These are phyloP conservation scores for Corylus avellana DNA, from an alignment of 306 rosid species.

Conservation along the genomic window DNA sequence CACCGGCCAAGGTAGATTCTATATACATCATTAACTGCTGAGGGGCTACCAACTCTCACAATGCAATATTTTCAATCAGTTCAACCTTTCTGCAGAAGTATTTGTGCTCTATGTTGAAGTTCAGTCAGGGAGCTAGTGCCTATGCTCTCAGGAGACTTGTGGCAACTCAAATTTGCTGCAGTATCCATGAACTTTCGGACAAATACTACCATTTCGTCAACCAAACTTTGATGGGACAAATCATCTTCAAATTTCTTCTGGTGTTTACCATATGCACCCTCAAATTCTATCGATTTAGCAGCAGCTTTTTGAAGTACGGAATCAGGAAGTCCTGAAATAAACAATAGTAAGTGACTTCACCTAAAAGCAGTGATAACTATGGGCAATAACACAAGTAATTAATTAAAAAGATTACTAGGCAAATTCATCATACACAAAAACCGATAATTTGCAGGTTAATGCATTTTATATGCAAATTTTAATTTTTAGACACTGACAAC, in stretches of 20 bases:
- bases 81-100: constrained; percentile 34
- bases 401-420: neutral
- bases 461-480: neutral
- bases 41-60: constrained; percentile 18
- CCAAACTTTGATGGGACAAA: constrained; percentile 34
- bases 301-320: constrained; percentile 75
- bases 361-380: neutral
- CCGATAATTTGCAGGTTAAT: too few relatives aligned
- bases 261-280: constrained; percentile 68
- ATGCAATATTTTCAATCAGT: constrained; percentile 3
- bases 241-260: constrained; percentile 22
- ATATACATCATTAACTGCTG: neutral
- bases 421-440: neutral
- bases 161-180: constrained; percentile 35
- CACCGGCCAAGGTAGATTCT: neutral
- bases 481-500: neutral
- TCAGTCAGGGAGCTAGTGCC: constrained; percentile 37
- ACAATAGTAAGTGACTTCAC: neutral
- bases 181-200: constrained; percentile 41
- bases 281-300: constrained; percentile 77
- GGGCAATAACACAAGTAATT: neutral
- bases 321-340: constrained; percentile 55
- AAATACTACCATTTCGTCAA: constrained; percentile 37
- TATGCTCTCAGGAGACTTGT: constrained; percentile 29
- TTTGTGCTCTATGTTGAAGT: constrained; percentile 56